Evolutionary conservation across 2,329 filamentous ascomycete genomes (phyloP).

Genomic region (Aureobasidium namibiae): DNA sequence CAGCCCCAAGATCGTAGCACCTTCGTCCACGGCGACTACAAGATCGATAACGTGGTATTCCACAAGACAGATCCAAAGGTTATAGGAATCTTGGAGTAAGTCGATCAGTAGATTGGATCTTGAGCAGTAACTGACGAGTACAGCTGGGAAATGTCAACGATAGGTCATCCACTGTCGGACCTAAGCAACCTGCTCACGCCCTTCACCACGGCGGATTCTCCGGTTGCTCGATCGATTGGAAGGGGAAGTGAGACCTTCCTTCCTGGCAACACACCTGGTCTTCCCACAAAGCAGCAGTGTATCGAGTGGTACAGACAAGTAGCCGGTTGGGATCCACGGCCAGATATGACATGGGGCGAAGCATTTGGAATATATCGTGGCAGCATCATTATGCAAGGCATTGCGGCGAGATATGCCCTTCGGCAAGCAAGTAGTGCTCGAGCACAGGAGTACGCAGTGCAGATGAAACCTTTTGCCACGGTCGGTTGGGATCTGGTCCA

Average conservation of each 20-base stretch:
- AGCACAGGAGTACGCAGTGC: slow-evolving; percentile 62
- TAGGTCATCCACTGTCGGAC: slow-evolving; percentile 92
- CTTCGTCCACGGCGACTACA: slow-evolving; percentile 92
- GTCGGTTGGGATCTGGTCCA: slow-evolving; percentile 68
- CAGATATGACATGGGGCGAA: slow-evolving; percentile 55
- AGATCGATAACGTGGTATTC: slow-evolving; percentile 62
- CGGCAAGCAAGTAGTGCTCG: slow-evolving; percentile 79
- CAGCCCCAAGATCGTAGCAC: slow-evolving; percentile 72
- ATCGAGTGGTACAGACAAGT: slow-evolving; percentile 59
- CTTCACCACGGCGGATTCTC: slow-evolving; percentile 33
- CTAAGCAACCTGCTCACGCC: slow-evolving; percentile 65
- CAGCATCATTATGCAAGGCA: slow-evolving; percentile 71
- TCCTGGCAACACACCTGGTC: slow-evolving; percentile 55
- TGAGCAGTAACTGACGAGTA: background rate
- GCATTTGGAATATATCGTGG: slow-evolving; percentile 54
- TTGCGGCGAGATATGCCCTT: slow-evolving; percentile 76
- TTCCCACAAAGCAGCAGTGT: slow-evolving; percentile 52
- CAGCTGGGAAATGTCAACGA: slow-evolving; percentile 91
- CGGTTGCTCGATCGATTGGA: slow-evolving; percentile 31
- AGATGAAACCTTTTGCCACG: slow-evolving; percentile 64
- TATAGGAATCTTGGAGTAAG: slow-evolving; percentile 74
- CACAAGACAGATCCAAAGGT: slow-evolving; percentile 81
- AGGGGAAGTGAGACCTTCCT: slow-evolving; percentile 47
- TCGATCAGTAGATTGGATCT: background rate
- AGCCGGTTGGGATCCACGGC: slow-evolving; percentile 61